Percentiles rank a stretch among this genome's conserved stretches.
These are phyloP conservation scores for Sugiyamaella grinbergsii DNA, from an alignment of 1,139 yeast species.

Conservation along the genomic window DNA sequence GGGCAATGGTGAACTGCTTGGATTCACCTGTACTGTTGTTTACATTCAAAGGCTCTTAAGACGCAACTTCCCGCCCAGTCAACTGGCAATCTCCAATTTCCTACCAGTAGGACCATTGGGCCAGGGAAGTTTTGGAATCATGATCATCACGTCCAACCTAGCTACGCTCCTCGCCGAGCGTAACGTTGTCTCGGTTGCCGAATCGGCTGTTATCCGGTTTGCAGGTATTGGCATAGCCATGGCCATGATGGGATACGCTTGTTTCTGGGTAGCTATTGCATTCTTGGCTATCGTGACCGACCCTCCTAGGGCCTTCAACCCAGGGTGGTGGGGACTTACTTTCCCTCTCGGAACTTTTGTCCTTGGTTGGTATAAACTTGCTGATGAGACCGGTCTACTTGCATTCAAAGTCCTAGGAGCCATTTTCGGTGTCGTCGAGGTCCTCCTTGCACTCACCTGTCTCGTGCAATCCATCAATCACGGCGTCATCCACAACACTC, in stretches of 20 bases:
- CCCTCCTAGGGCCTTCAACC: constrained; percentile 50
- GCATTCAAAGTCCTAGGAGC: constrained; percentile 64
- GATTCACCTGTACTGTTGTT: constrained; percentile 57
- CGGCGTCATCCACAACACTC: constrained; percentile 28
- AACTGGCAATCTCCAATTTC: constrained; percentile 55
- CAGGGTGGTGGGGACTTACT: constrained; percentile 83
- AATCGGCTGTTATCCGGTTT: constrained; percentile 24
- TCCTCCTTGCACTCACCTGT: constrained; percentile 46
- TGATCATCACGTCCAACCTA: constrained; percentile 16
- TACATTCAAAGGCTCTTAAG: constrained; percentile 61
- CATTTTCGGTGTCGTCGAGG: constrained; percentile 56
- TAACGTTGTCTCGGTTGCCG: constrained; percentile 17
- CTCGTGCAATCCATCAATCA: constrained; percentile 41
- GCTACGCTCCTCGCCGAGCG: constrained; percentile 26
- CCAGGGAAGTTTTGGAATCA: constrained; percentile 72
- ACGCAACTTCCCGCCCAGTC: constrained; percentile 59
- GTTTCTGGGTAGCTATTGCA: constrained; percentile 63
- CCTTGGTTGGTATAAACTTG: constrained; percentile 58
- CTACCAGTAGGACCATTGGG: constrained; percentile 74
- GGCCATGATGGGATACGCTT: constrained; percentile 60
- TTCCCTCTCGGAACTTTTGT: constrained; percentile 90
- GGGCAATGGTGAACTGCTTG: constrained; percentile 66
- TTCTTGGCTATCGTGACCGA: constrained; percentile 39
- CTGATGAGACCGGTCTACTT: constrained; percentile 47
- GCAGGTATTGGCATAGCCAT: constrained; percentile 45